phyloP scores from a whole-genome alignment of 2,329 filamentous ascomycete genomes.

The Alternaria conjuncta region DNA sequence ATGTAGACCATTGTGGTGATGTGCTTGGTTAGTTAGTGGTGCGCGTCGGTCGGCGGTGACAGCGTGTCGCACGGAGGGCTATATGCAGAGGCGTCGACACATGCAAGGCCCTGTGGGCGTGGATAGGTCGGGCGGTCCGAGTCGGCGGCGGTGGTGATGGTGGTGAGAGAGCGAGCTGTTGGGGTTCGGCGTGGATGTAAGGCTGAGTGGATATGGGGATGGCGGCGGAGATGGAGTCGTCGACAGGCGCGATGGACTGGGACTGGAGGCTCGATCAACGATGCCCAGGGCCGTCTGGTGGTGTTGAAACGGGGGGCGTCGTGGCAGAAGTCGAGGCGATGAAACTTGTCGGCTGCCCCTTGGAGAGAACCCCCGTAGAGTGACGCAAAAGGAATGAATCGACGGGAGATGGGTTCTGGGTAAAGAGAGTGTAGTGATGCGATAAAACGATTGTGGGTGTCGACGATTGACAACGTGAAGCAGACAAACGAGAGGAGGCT shows the following conservation, averaged over 20 bases:
- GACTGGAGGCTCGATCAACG: conserved; percentile 17
- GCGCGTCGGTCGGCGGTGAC: conserved; percentile 7
- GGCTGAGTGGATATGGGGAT: conserved; percentile 7
- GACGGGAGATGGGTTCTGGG: conserved; percentile 8
- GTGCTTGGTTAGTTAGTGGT: conserved; percentile 6
- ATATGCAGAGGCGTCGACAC: conserved; percentile 24
- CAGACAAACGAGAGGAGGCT: conserved; percentile 30
- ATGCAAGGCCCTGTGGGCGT: conserved; percentile 29
- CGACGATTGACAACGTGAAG: conserved; percentile 26
- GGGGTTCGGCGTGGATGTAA: not conserved
- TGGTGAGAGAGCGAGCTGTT: conserved; percentile 5
- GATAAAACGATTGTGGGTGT: conserved; percentile 36
- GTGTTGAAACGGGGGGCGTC: conserved; percentile 47
- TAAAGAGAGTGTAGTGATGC: conserved; percentile 11
- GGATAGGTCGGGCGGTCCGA: not conserved
- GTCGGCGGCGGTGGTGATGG: not conserved
- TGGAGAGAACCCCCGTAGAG: conserved; percentile 46
- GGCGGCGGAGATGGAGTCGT: not conserved
- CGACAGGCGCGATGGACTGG: conserved; percentile 1
- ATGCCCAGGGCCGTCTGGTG: conserved; percentile 10
- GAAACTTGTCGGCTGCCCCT: conserved; percentile 30
- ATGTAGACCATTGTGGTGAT: conserved; percentile 42
- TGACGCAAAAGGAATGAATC: conserved; percentile 38
- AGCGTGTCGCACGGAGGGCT: conserved; percentile 31
- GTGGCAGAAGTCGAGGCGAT: conserved; percentile 25